A percentile compares a stretch with the other conserved stretches of the same genome.
These are phyloP conservation scores for Rhizopus arrhizus DNA, from an alignment of 371 early-diverging fungal species.

Conservation along the genomic window DNA sequence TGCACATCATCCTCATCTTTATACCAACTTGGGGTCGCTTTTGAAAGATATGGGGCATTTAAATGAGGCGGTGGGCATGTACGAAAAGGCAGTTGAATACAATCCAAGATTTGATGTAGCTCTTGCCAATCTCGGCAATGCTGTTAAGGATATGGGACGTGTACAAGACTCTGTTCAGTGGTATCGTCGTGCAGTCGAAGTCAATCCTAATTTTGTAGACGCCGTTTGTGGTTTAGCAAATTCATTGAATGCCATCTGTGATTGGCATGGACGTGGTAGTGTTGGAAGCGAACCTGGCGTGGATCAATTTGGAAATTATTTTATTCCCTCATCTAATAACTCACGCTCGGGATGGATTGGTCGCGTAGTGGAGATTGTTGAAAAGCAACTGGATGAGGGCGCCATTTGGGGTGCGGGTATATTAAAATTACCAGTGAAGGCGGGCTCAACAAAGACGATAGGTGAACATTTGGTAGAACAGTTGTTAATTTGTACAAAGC, in stretches of 20 bases:
- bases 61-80: conserved; percentile 83
- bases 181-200: conserved; percentile 83
- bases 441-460: conserved; percentile 19
- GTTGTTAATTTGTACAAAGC: conserved; percentile 18
- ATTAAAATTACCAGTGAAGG: conserved; percentile 17
- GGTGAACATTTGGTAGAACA: conserved; percentile 38
- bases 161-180: conserved; percentile 88
- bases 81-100: conserved; percentile 84
- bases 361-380: conserved; percentile 77
- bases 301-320: conserved; percentile 40
- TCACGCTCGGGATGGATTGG: conserved; percentile 74
- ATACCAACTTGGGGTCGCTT: conserved; percentile 87
- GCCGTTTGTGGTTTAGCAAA: conserved; percentile 91
- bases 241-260: conserved; percentile 84
- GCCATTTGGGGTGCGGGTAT: conserved; percentile 60
- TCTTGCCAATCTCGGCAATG: conserved; percentile 88
- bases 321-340: conserved; percentile 24
- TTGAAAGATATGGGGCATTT: conserved; percentile 87
- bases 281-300: conserved; percentile 50
- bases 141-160: conserved; percentile 85
- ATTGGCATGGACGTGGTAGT: conserved; percentile 83
- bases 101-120: conserved; percentile 91
- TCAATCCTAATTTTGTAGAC: conserved; percentile 89
- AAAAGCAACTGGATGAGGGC: conserved; percentile 75
- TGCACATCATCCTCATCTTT: conserved; percentile 84